Conservation (phyloP, 2,329 filamentous ascomycete species). For the Beauveria caledonica region DNA sequence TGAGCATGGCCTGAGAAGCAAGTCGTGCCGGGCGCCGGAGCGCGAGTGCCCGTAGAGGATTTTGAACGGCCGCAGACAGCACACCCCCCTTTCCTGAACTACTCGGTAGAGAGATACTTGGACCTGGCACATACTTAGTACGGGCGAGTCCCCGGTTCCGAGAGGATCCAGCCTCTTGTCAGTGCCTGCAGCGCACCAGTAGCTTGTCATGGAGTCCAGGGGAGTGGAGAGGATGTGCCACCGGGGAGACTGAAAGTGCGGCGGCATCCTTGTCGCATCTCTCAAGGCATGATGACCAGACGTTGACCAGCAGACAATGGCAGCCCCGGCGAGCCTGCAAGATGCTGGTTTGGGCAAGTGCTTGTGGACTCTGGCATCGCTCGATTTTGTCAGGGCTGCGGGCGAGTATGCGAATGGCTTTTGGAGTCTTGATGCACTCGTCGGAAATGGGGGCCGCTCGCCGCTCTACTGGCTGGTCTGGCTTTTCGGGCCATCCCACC, state of each 20-base stretch:
- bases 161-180: conserved; percentile 7
- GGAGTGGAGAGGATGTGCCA: conserved; percentile 11
- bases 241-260: conserved; percentile 9
- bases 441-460: background rate
- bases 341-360: conserved; percentile 4
- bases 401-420: background rate
- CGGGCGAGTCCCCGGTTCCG: background rate
- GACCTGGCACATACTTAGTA: background rate
- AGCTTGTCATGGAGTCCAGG: background rate
- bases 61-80: background rate
- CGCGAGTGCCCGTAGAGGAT: background rate
- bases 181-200: background rate
- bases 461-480: background rate
- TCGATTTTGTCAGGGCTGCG: background rate
- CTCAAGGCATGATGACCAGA: background rate
- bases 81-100: background rate
- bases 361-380: background rate
- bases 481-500: background rate
- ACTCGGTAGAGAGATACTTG: background rate
- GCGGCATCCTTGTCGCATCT: conserved; percentile 10
- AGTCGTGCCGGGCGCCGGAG: background rate
- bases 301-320: background rate
- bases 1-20: conserved; percentile 7
- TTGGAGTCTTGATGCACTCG: conserved; percentile 1
- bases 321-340: conserved; percentile 2